Percentiles rank a stretch among this genome's conserved stretches.
Evolutionary conservation across 139 green algal genomes (phyloP).

Genomic region (Ettlia oleoabundans): DNA sequence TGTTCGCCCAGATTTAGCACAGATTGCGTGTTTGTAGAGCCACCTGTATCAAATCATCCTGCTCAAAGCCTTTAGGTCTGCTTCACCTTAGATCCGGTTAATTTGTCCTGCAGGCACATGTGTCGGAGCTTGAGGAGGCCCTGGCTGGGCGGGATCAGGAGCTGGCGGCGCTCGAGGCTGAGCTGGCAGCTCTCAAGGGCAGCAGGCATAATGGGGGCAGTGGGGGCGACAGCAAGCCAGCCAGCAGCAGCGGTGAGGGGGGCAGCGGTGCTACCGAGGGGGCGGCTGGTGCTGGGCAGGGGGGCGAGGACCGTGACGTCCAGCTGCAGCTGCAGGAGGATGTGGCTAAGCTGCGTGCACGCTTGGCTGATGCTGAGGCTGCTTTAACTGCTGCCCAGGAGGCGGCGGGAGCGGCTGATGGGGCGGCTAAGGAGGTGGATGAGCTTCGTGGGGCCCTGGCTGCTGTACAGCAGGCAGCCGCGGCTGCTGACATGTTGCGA

Average conservation of each 20-base stretch:
- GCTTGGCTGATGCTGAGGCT: not conserved
- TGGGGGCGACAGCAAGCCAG: too few species aligned
- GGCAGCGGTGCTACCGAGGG: too few species aligned
- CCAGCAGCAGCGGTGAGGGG: too few species aligned
- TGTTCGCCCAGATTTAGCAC: too few species aligned
- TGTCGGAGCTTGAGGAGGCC: constrained; percentile 35
- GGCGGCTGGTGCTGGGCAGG: not conserved
- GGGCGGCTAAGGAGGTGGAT: not conserved
- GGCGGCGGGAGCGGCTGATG: not conserved
- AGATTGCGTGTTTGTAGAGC: too few species aligned
- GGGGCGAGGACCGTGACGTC: not conserved
- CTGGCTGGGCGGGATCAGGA: constrained; percentile 26
- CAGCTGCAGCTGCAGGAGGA: constrained; percentile 4
- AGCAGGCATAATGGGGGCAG: too few species aligned
- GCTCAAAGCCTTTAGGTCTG: too few species aligned
- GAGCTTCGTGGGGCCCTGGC: constrained; percentile 7
- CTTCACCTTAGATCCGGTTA: not conserved
- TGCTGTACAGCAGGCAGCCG: not conserved
- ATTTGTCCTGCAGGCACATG: constrained; percentile 22
- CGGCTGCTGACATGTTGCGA: not conserved
- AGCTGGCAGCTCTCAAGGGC: constrained; percentile 11
- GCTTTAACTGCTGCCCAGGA: not conserved
- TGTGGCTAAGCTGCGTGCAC: not conserved
- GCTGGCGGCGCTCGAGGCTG: constrained; percentile 23
- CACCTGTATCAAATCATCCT: too few species aligned